A percentile compares a stretch with the other conserved stretches of the same genome.
These are phyloP conservation scores for Epichloe baconii DNA, from an alignment of 2,329 filamentous ascomycete species.

Conservation along the genomic window DNA sequence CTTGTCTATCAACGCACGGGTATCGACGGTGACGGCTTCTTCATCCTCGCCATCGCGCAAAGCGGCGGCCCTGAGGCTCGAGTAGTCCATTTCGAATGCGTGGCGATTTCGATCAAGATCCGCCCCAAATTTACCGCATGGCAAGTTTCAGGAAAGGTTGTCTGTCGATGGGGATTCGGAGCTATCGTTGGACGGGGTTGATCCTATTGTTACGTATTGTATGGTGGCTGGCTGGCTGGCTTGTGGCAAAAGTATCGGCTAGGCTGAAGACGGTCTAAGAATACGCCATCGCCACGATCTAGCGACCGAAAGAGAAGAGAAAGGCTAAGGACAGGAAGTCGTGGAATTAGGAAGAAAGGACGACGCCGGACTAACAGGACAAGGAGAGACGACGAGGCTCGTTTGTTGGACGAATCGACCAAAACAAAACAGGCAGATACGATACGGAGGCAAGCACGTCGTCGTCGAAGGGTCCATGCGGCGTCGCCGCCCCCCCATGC, in stretches of 20 bases:
- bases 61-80: constrained; percentile 71
- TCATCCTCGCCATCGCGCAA: constrained; percentile 79
- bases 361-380: no score
- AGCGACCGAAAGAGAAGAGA: not conserved
- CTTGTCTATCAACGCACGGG: constrained; percentile 91
- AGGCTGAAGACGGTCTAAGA: not conserved
- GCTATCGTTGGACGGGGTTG: not conserved
- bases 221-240: not conserved
- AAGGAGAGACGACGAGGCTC: no score
- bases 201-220: not conserved
- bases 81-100: constrained; percentile 49
- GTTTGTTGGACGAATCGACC: no score
- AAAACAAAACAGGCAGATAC: no score
- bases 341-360: no score
- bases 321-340: not conserved
- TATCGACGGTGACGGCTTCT: constrained; percentile 96
- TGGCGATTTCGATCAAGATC: not conserved
- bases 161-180: not conserved
- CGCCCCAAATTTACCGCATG: constrained; percentile 1
- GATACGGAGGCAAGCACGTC: no score
- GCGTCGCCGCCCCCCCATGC: no score
- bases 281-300: not conserved
- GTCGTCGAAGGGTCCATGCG: no score
- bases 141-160: not conserved
- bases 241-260: not conserved